Evolutionary conservation across 1,139 yeast genomes (phyloP).

Genomic region (Lodderomyces beijingensis): DNA sequence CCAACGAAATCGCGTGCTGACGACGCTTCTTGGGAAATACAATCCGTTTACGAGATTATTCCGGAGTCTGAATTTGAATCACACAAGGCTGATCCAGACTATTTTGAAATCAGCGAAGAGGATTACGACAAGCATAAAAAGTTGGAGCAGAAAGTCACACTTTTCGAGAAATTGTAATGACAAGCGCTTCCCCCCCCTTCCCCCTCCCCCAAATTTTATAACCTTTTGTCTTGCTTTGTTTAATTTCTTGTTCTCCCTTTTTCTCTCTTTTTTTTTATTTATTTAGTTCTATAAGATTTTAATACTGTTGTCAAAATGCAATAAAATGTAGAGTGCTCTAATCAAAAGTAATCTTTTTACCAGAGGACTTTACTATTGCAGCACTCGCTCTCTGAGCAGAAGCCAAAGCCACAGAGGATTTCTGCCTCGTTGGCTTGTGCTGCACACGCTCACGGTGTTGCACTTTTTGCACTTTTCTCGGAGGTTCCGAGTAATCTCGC

Average conservation of each 20-base stretch:
- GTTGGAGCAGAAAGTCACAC: slow-evolving; percentile 9
- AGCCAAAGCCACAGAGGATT: slow-evolving; percentile 86
- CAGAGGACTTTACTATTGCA: slow-evolving; percentile 86
- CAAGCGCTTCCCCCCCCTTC: neutral
- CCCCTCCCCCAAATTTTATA: too few relatives aligned
- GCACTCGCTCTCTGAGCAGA: slow-evolving; percentile 86
- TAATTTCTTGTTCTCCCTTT: slow-evolving; percentile 1
- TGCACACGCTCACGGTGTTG: slow-evolving; percentile 17
- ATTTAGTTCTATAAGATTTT: neutral
- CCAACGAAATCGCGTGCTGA: slow-evolving; percentile 8
- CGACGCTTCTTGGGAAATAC: slow-evolving; percentile 26
- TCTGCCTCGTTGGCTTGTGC: slow-evolving; percentile 43
- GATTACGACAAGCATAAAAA: slow-evolving; percentile 28
- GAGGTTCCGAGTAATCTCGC: too few relatives aligned
- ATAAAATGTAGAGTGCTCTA: too few relatives aligned
- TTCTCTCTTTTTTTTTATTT: slow-evolving; percentile 1
- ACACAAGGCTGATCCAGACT: slow-evolving; percentile 45
- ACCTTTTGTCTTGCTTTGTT: slow-evolving; percentile 3
- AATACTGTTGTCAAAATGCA: neutral
- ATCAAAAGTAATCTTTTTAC: slow-evolving; percentile 75
- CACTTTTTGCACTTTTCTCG: too few relatives aligned
- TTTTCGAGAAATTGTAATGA: slow-evolving; percentile 5
- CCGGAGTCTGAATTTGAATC: slow-evolving; percentile 44
- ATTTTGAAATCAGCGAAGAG: slow-evolving; percentile 41
- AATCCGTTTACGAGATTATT: slow-evolving; percentile 50